These are phyloP conservation scores for Drechmeria coniospora DNA, from an alignment of 2,329 filamentous ascomycete species.

Conservation along the genomic window DNA sequence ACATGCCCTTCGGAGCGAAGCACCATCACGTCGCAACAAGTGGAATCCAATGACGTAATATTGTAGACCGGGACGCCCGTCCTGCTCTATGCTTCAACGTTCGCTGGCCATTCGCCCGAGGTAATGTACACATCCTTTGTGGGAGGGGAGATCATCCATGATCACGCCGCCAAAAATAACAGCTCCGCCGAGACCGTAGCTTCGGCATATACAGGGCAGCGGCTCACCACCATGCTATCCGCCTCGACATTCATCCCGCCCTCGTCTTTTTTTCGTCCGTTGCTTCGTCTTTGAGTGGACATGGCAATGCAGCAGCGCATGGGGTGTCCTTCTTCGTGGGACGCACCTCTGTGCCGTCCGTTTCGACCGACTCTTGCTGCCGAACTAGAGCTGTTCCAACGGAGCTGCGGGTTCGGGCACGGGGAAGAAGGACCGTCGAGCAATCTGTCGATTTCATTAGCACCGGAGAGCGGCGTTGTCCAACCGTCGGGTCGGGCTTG, in stretches of 20 bases:
- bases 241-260: too few species aligned
- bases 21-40: background rate
- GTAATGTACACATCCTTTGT: slow-evolving; percentile 34
- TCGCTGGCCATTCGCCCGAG: slow-evolving; percentile 23
- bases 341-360: too few species aligned
- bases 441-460: slow-evolving; percentile 12
- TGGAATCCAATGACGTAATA: slow-evolving; percentile 7
- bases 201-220: slow-evolving; percentile 17
- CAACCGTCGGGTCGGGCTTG: background rate
- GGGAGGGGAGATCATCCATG: slow-evolving; percentile 35
- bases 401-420: slow-evolving; percentile 15
- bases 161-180: slow-evolving; percentile 4
- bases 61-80: slow-evolving; percentile 19
- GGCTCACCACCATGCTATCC: too few species aligned
- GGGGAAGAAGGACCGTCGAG: slow-evolving; percentile 27
- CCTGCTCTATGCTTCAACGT: slow-evolving; percentile 30
- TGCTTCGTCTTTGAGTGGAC: slow-evolving; percentile 6
- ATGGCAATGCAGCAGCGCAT: too few species aligned
- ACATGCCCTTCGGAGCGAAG: background rate
- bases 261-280: too few species aligned
- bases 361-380: slow-evolving; percentile 4
- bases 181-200: slow-evolving; percentile 11
- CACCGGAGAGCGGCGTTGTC: slow-evolving; percentile 2
- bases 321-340: too few species aligned
- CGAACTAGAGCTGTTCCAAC: slow-evolving; percentile 14